Percentiles rank a stretch among this genome's conserved stretches.
phyloP scores from a whole-genome alignment of 164 flowering plant species.

The grape (Vitis vinifera) region ASM3070453v1 NC_081805.1:2971501-2972000 shows the following conservation, averaged over 20 bases:
- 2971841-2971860: slow-evolving; percentile 4
- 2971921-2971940: slow-evolving; percentile 49
- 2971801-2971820: background rate
- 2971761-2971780: slow-evolving; percentile 89
- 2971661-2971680: slow-evolving; percentile 41
- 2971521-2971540: too few relatives aligned
- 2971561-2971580: background rate
- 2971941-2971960: slow-evolving; percentile 52
- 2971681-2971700: slow-evolving; percentile 52
- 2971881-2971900: slow-evolving; percentile 87
- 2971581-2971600: slow-evolving; percentile 40
- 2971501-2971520: too few relatives aligned
- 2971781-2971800: slow-evolving; percentile 24
- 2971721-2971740: slow-evolving; percentile 86
- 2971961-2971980: slow-evolving; percentile 3
- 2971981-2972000: background rate
- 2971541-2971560: background rate
- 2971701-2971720: slow-evolving; percentile 94
- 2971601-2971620: slow-evolving; percentile 57
- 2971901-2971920: slow-evolving; percentile 62
- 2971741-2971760: slow-evolving; percentile 81
- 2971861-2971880: slow-evolving; percentile 95
- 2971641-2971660: slow-evolving; percentile 62
- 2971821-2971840: background rate
- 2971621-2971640: slow-evolving; percentile 56